Conservation (phyloP, 345 rosid species). For the Eucalyptus curtisii region DNA sequence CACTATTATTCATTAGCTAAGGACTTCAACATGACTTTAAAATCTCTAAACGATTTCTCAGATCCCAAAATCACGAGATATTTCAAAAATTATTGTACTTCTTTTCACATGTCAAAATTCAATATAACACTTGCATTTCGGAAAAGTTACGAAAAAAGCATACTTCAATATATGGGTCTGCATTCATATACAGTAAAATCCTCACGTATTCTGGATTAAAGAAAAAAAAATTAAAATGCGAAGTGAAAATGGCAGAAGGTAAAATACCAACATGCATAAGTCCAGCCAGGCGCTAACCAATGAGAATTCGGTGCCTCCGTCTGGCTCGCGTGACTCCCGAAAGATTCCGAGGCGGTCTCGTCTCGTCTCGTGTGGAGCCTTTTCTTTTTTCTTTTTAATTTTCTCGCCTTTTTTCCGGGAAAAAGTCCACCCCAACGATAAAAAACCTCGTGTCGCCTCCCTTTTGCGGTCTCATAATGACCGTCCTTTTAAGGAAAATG, state of each 20-base stretch:
- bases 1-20: background rate
- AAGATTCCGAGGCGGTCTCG: background rate
- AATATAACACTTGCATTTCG: background rate
- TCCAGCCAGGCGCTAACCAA: background rate
- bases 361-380: background rate
- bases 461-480: background rate
- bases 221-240: background rate
- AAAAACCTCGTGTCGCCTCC: background rate
- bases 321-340: background rate
- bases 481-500: background rate
- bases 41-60: accelerated
- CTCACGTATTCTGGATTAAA: background rate
- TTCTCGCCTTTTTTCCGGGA: background rate
- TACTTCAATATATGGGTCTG: background rate
- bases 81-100: accelerated
- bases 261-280: background rate
- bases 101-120: background rate
- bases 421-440: background rate
- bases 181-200: background rate
- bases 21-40: accelerated
- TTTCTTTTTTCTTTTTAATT: background rate
- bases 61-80: accelerated
- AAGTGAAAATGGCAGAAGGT: background rate
- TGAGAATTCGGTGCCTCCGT: background rate
- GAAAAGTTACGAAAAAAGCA: background rate